Conservation (phyloP, 208 protist genomes). For the Strigomonas oncopelti region DNA sequence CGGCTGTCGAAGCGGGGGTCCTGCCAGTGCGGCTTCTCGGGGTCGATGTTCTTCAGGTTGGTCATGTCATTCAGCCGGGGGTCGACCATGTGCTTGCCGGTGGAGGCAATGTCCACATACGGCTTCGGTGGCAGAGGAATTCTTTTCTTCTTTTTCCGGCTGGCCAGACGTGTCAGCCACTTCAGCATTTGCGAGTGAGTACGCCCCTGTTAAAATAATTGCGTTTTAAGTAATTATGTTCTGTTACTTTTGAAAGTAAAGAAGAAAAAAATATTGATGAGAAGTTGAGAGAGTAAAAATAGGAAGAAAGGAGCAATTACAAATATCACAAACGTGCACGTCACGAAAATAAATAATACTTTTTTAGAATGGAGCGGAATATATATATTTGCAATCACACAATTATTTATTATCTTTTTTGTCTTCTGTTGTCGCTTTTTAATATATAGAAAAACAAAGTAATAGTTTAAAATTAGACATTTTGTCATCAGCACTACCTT, state of each 20-base stretch:
- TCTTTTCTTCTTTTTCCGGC: slow-evolving; percentile 18
- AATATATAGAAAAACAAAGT: neutral
- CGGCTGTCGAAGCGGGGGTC: slow-evolving; percentile 78
- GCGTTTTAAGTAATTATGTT: too few species aligned
- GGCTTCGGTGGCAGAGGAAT: slow-evolving; percentile 85
- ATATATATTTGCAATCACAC: too few species aligned
- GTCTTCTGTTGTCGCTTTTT: neutral
- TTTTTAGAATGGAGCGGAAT: too few species aligned
- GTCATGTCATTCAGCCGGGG: slow-evolving; percentile 51
- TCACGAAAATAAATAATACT: too few species aligned
- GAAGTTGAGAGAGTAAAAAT: neutral
- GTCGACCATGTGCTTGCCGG: slow-evolving; percentile 69
- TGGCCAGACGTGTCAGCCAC: slow-evolving; percentile 58
- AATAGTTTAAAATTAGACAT: too few species aligned
- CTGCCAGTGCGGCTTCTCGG: slow-evolving; percentile 87
- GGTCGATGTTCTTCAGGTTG: slow-evolving; percentile 73
- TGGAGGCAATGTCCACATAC: slow-evolving; percentile 73
- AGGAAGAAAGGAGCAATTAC: too few species aligned
- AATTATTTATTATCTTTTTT: slow-evolving; percentile 5
- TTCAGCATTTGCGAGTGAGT: slow-evolving; percentile 46
- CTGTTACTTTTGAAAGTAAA: too few species aligned
- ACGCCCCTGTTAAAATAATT: too few species aligned
- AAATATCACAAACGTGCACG: too few species aligned
- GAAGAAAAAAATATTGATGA: neutral
- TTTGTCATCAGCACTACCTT: too few species aligned